Base-by-base conservation (phyloP, 306 rosid species). In the Prunus armeniaca region DNA sequence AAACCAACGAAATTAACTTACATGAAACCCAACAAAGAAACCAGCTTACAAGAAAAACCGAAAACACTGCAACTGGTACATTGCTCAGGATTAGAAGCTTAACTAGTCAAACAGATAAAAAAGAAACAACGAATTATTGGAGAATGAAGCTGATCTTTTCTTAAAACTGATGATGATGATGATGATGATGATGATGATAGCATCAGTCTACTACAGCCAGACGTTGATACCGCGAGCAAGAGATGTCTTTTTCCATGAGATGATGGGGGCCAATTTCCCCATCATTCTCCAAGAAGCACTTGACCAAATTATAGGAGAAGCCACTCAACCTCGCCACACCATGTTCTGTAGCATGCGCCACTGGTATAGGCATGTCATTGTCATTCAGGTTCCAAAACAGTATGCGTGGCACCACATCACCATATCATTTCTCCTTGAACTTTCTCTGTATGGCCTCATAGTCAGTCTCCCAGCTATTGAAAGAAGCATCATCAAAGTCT, bases 401-500 rank as follows among this genome's bases (percentile, higher is more conserved):
- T 28, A 87, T 78, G 84, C 86, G 80, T 50, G 92, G 96, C 73
- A 90, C 88, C 10, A 67, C 77, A 58, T 50, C 34, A 2, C 82
- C 87, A 65, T 81, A 86, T 46, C 91, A 91, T n/a, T 79, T 88
- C 75, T 85, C 82, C 27, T 2, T 58, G 32, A 71, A 90, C 75
- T 88, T 90, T 72, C 88, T 84, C 22, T 25, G 51, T 66, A 90
- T 83, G 3, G 84, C 89, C 71, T 81, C 82, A 30, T 90, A 90
- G 34, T 90, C 87, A 0, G 89, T 88, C 77, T 86, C 90, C 96
- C 96, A 90, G 27, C 52, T 6, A 9, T 73, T 82, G 0, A 0
- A 0, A 0, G 87, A 86, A 0, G 91, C 91, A n/a, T 76, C 0
- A 77, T 88, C 90, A 38, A 91, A 91, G 76, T 88, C 96, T 89